These are phyloP conservation scores for Bryum argenteum DNA, from an alignment of 225 moss, liverwort and hornwort species.

Conservation along the genomic window DNA sequence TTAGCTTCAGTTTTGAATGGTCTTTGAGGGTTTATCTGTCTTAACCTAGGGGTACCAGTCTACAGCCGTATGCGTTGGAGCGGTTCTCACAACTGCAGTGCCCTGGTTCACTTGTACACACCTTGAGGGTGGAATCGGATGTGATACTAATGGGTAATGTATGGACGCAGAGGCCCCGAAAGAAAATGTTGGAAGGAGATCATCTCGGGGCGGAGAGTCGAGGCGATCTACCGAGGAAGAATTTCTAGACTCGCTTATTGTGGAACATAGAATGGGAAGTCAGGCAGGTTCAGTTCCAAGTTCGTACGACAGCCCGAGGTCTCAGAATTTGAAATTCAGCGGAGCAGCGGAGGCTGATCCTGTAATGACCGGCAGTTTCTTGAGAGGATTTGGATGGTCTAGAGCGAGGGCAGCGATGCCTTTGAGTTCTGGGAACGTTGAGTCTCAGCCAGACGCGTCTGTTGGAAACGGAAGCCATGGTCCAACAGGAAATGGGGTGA, in stretches of 20 bases:
- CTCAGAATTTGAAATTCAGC: conserved; percentile 19
- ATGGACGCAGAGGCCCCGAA: conserved; percentile 31
- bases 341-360: conserved; percentile 25
- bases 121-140: not conserved
- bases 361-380: conserved; percentile 54
- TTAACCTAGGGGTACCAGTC: not conserved
- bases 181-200: conserved; percentile 28
- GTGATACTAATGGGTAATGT: not conserved
- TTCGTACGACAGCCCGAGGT: conserved; percentile 43
- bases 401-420: conserved; percentile 16
- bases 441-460: conserved; percentile 37
- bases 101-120: not conserved
- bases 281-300: conserved; percentile 38
- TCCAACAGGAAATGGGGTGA: conserved; percentile 33
- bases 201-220: conserved; percentile 36
- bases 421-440: conserved; percentile 33
- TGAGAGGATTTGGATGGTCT: conserved; percentile 48
- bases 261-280: conserved; percentile 23
- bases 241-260: conserved; percentile 33
- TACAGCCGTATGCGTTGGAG: not conserved
- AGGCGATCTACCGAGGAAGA: conserved; percentile 45
- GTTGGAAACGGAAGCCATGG: conserved; percentile 34
- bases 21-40: not conserved
- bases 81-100: not conserved
- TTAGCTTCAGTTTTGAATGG: not conserved